Evolutionary conservation across 2,329 filamentous ascomycete species (phyloP).

Genomic region (Bipolaris gigantea): DNA sequence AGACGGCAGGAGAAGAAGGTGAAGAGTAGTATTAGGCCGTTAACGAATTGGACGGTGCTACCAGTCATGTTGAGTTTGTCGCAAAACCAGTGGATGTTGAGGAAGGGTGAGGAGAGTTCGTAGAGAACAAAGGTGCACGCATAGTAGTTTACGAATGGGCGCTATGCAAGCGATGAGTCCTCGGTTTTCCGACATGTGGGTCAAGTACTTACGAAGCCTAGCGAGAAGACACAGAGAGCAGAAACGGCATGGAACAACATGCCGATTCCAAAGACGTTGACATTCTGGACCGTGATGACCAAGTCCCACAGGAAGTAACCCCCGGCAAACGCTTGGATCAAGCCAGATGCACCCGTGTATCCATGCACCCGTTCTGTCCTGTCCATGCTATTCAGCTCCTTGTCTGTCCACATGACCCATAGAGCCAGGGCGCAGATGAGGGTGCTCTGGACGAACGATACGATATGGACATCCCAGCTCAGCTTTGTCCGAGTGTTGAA

Average conservation of each 20-base stretch:
- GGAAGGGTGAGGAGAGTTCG: conserved; percentile 81
- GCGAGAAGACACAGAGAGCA: conserved; percentile 71
- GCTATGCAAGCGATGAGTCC: conserved; percentile 50
- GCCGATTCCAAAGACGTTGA: conserved; percentile 74
- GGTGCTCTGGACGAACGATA: conserved; percentile 76
- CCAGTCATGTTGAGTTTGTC: conserved; percentile 84
- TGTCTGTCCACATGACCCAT: conserved; percentile 68
- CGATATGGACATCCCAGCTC: conserved; percentile 86
- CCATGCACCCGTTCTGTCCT: conserved; percentile 73
- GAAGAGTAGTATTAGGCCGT: conserved; percentile 70
- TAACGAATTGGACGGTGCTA: conserved; percentile 71
- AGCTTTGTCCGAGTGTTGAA: conserved; percentile 66
- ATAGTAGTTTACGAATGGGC: conserved; percentile 84
- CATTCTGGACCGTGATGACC: conserved; percentile 66
- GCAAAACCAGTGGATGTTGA: conserved; percentile 91
- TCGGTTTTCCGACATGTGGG: background rate
- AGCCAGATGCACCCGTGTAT: conserved; percentile 70
- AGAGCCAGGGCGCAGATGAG: conserved; percentile 74
- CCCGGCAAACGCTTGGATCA: conserved; percentile 74
- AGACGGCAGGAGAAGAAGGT: conserved; percentile 79
- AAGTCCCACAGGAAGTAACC: conserved; percentile 89
- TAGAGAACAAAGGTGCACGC: conserved; percentile 80
- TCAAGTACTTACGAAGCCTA: conserved; percentile 70
- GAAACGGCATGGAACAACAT: conserved; percentile 76
- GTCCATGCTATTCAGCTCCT: conserved; percentile 67